phyloP scores from a whole-genome alignment of 169 alveolate species.

The Eimeria sp. region DNA sequence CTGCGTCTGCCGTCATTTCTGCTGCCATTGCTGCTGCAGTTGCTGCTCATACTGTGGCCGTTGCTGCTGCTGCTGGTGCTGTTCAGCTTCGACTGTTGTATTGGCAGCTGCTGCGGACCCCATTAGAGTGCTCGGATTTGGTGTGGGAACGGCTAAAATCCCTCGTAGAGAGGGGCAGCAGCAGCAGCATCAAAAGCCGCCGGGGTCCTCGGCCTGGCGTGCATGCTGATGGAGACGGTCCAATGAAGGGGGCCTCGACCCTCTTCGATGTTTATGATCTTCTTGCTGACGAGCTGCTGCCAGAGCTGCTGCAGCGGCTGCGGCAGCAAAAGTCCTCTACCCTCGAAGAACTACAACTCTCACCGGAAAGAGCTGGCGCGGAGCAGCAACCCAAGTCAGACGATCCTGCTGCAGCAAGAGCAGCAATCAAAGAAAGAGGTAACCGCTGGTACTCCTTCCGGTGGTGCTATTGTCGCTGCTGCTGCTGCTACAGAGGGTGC shows the following conservation, averaged over 20 bases:
- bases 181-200: slow-evolving; percentile 40
- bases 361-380: neutral
- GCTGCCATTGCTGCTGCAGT: neutral
- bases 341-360: slow-evolving; percentile 34
- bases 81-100: slow-evolving; percentile 76
- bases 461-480: neutral
- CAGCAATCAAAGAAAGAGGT: slow-evolving; percentile 61
- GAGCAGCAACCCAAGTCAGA: neutral
- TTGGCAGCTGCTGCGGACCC: slow-evolving; percentile 64
- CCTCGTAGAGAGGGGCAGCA: slow-evolving; percentile 56
- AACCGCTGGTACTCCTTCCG: neutral
- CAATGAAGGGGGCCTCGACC: slow-evolving; percentile 15
- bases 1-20: neutral
- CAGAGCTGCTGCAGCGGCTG: slow-evolving; percentile 69
- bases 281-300: slow-evolving; percentile 75
- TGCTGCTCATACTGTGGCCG: slow-evolving; percentile 1
- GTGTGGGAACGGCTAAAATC: slow-evolving; percentile 76
- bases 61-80: slow-evolving; percentile 60
- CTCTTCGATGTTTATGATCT: slow-evolving; percentile 65
- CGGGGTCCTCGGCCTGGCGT: slow-evolving; percentile 59
- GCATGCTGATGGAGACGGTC: neutral
- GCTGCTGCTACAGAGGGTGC: slow-evolving; percentile 20
- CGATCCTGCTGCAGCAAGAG: slow-evolving; percentile 37
- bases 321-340: slow-evolving; percentile 51
- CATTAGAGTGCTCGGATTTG: slow-evolving; percentile 75